Evolutionary conservation across 768 basidiomycete genomes (phyloP).

Genomic region (Lactarius vividus): DNA sequence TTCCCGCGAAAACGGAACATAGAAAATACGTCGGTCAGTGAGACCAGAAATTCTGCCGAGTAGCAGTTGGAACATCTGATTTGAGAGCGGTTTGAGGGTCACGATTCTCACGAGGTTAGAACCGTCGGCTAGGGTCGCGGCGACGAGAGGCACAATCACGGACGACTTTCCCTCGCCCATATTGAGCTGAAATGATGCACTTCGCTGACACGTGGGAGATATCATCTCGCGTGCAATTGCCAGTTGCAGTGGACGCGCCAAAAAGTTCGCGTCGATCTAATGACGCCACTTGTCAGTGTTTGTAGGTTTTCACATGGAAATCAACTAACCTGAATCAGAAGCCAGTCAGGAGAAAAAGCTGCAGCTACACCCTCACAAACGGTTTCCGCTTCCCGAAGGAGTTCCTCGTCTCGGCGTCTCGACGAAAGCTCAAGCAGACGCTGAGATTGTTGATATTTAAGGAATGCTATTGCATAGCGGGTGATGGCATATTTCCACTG

Average conservation of each 20-base stretch:
- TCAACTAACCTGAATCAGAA: constrained; percentile 20
- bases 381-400: constrained; percentile 8
- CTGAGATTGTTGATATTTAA: constrained; percentile 13
- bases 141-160: constrained; percentile 49
- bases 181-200: constrained; percentile 48
- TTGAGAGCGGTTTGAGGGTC: constrained; percentile 46
- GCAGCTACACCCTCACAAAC: background rate
- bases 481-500: background rate
- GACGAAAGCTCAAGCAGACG: constrained; percentile 14
- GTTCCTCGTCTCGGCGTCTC: background rate
- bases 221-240: constrained; percentile 48
- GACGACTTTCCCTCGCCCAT: constrained; percentile 60
- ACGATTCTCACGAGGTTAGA: constrained; percentile 46
- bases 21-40: constrained; percentile 46
- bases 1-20: constrained; percentile 49
- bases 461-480: background rate
- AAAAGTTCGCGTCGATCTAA: constrained; percentile 47
- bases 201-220: constrained; percentile 36
- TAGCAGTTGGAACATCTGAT: constrained; percentile 50
- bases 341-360: constrained; percentile 11
- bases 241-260: constrained; percentile 43
- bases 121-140: constrained; percentile 42
- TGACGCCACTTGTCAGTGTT: background rate
- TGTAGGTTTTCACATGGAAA: background rate
- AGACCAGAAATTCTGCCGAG: constrained; percentile 44